Percentiles rank a stretch among this genome's conserved stretches.
phyloP scores from a whole-genome alignment of 768 basidiomycete species.

The Leucosporidium yakuticum region DNA sequence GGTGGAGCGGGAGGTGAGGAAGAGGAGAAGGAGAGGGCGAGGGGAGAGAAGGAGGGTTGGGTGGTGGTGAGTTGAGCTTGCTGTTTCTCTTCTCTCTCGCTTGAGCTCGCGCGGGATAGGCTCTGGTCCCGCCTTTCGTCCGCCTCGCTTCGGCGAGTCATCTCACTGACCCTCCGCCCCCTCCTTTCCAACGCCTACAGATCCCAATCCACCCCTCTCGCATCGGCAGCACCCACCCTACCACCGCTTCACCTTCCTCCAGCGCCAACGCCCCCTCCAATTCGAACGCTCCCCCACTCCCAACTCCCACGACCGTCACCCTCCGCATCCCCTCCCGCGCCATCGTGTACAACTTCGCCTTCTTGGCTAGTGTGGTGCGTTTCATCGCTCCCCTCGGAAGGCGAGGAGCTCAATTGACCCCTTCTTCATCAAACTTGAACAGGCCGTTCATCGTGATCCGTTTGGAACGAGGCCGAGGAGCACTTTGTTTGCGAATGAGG shows the following conservation, averaged over 20 bases:
- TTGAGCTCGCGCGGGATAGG: too few species aligned
- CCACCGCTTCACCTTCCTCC: background rate
- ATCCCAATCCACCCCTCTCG: background rate
- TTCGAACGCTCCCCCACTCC: background rate
- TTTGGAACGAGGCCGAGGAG: background rate
- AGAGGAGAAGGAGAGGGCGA: background rate
- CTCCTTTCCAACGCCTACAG: background rate
- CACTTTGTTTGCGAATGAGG: conserved; percentile 1
- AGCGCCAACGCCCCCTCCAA: background rate
- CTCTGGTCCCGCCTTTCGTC: too few species aligned
- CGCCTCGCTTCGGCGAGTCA: background rate
- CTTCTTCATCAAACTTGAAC: background rate
- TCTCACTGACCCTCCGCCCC: background rate
- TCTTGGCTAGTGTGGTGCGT: conserved; percentile 3
- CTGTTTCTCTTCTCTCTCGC: too few species aligned
- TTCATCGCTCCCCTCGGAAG: too few species aligned
- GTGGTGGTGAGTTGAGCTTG: background rate
- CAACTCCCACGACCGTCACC: conserved; percentile 2
- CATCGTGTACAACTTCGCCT: conserved; percentile 6
- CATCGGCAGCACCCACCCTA: background rate
- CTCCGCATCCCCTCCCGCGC: background rate
- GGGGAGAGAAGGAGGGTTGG: background rate
- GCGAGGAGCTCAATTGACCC: background rate
- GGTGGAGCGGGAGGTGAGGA: background rate
- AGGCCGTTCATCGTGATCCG: conserved; percentile 10